Percentiles rank a stretch among this genome's conserved stretches.
phyloP scores from a whole-genome alignment of 78 protist genomes.

The Monocercomonoides exilis region DNA sequence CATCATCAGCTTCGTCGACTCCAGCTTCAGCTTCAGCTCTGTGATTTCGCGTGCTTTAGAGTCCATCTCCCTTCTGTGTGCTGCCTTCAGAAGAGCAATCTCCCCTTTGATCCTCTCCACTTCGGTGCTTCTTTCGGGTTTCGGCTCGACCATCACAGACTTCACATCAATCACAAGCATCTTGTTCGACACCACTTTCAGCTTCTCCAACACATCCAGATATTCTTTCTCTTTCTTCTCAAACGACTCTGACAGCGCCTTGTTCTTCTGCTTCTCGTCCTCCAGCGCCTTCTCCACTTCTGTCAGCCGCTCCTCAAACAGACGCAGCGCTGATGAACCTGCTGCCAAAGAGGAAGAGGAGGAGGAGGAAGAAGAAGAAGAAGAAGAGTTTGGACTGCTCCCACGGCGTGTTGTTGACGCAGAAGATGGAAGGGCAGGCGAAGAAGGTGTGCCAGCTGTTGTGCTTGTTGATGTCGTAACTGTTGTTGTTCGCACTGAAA shows the following conservation, averaged over 20 bases:
- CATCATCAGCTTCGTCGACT: background rate
- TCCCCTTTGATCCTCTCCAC: background rate
- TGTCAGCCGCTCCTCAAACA: background rate
- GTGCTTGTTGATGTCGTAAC: no score
- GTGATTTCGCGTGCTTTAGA: background rate
- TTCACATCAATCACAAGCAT: slow-evolving; percentile 1
- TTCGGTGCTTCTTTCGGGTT: background rate
- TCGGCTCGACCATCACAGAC: background rate
- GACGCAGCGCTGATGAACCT: no score
- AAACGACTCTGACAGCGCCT: background rate
- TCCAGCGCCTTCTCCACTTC: background rate
- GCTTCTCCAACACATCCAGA: background rate
- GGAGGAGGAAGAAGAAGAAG: no score
- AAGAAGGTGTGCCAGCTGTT: no score
- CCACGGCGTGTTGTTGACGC: no score
- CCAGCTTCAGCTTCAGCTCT: background rate
- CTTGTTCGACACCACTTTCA: background rate
- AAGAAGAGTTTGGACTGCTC: no score
- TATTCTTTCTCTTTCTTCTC: background rate
- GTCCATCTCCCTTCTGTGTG: no score
- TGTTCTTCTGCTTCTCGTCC: background rate
- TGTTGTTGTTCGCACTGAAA: no score
- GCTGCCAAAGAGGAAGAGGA: no score
- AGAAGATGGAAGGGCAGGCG: no score
- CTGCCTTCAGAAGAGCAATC: background rate